phyloP scores from a whole-genome alignment of 345 rosid species.

The Syzygium grande region DNA sequence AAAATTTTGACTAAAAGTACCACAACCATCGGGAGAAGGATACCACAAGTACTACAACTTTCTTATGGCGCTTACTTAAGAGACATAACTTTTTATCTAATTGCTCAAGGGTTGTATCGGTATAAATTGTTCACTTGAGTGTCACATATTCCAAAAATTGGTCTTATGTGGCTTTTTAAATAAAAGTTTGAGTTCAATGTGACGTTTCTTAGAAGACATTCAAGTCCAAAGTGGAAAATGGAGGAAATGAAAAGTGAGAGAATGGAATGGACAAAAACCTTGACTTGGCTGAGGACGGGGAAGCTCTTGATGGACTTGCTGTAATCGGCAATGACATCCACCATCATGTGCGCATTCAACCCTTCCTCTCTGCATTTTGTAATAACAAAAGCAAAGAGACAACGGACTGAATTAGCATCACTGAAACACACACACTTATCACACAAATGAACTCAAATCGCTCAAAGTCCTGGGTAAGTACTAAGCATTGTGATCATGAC shows the following conservation, averaged over 20 bases:
- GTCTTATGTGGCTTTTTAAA: too few relatives aligned
- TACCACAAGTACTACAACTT: too few relatives aligned
- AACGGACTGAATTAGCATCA: background rate
- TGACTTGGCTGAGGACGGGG: slow-evolving; percentile 90
- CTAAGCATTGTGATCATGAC: background rate
- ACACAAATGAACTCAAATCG: background rate
- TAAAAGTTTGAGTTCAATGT: background rate
- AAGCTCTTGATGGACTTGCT: slow-evolving; percentile 53
- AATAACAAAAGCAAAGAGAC: too few relatives aligned
- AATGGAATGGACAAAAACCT: slow-evolving; percentile 17
- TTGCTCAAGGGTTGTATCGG: background rate
- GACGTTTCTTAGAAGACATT: background rate
- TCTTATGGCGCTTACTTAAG: background rate
- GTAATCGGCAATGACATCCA: slow-evolving; percentile 88
- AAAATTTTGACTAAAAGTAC: background rate
- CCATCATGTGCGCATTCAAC: slow-evolving; percentile 69
- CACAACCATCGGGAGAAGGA: too few relatives aligned
- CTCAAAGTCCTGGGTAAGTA: background rate
- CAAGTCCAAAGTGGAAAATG: background rate
- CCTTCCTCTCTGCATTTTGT: too few relatives aligned
- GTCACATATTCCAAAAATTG: background rate
- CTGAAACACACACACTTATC: background rate
- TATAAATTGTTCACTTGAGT: background rate
- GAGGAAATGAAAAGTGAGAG: background rate
- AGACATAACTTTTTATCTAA: background rate